Evolutionary conservation across 208 protist species (phyloP), one percentile per base, ranked within the genome.

Genomic region (Endotrypanum monterogeii): DNA sequence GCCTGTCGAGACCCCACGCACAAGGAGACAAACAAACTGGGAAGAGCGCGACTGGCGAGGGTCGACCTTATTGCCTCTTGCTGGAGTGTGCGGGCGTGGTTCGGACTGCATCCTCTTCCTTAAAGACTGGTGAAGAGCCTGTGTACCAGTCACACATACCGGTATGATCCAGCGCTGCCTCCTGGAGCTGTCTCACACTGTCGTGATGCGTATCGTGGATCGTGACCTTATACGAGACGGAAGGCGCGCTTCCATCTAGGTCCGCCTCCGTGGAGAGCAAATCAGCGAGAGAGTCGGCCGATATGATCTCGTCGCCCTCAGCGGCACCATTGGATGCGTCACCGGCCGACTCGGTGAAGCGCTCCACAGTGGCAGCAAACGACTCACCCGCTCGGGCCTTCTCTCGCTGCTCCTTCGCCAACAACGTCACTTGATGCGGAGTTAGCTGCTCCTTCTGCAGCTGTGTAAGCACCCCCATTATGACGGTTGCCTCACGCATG

Each of bases 401-500:
- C 57, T 83, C 78, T n/a, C 80, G 79, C 71, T 92, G 82, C 62
- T 90, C 82, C 61, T 85, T 77, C 12, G 89, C 88, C 25, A 97
- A 70, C 5, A 90, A 73, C 8, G 86, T 72, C 44, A 91, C 89
- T 82, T 96, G 91, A 55, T 97, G 91, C 30, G 93, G 93, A 28
- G 91, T 93, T 18, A 97, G 84, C 72, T 95, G 91, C 75, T 97
- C 91, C 20, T 77, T 77, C 78, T 97, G 93, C 67, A 97, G 68
- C 77, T 93, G 88, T 25, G 89, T 84, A 28, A 97, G 83, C 16
- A 94, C 90, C 23, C 83, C 79, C 84, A 97, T 85, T n/a, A 97
- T 82, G 39, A 95, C 89, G 0, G 86, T 90, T 7, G 91, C 93
- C 88, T 97, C 93, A 1, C 91, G 85, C 93, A 97, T 97, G 37